These are phyloP conservation scores for Raphanus sativus DNA, from an alignment of 345 rosid genomes.

Conservation along the genomic window DNA sequence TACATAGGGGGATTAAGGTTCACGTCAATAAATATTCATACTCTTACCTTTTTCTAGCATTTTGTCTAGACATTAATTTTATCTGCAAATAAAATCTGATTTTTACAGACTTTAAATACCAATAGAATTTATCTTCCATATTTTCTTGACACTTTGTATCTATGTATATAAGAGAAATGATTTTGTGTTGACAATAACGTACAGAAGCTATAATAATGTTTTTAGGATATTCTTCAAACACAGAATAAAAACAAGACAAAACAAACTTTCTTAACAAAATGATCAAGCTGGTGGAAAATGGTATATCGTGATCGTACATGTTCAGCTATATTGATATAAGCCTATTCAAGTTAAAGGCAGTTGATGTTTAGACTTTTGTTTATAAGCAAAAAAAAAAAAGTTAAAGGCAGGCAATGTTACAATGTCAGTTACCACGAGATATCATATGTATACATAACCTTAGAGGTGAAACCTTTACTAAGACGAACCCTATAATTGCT, in stretches of 20 bases:
- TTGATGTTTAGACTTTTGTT: no score
- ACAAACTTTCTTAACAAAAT: neutral
- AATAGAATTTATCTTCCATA: no score
- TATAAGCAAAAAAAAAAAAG: no score
- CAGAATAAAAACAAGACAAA: neutral
- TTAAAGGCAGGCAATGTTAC: slow-evolving; percentile 61
- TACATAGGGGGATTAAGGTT: neutral
- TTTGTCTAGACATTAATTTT: no score
- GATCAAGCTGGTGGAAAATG: neutral
- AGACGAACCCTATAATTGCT: slow-evolving; percentile 79
- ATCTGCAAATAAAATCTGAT: no score
- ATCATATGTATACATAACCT: slow-evolving; percentile 43
- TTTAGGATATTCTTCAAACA: neutral
- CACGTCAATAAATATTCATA: no score
- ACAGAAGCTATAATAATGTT: neutral
- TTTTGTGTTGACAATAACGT: neutral
- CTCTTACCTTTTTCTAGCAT: no score
- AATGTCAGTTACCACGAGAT: slow-evolving; percentile 45
- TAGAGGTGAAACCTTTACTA: slow-evolving; percentile 72
- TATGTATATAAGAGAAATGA: neutral
- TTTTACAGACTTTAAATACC: no score
- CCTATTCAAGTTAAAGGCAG: slow-evolving; percentile 35
- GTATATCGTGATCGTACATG: no score
- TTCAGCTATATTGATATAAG: no score
- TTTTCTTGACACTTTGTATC: no score